Evolutionary conservation across 129 eudicot species (phyloP).

Genomic region (Oenanthe sinensis): DNA sequence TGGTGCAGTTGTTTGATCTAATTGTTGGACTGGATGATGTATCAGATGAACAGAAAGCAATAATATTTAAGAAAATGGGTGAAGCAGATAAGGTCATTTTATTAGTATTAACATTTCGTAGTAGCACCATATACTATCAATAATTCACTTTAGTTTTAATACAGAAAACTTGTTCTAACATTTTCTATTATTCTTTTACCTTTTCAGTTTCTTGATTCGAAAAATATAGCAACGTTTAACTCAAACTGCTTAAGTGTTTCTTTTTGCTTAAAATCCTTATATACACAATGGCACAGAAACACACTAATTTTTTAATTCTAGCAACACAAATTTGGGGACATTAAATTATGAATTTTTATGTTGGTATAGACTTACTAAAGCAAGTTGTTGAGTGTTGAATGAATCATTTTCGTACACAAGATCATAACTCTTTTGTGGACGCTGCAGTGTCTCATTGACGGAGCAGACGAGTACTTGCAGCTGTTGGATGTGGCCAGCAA

Average conservation of each 20-base stretch:
- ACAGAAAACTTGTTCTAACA: background rate
- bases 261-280: background rate
- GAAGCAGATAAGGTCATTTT: slow-evolving; percentile 79
- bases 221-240: background rate
- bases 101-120: background rate
- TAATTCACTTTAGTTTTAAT: background rate
- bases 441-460: slow-evolving; percentile 81
- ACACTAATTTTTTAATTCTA: background rate
- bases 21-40: slow-evolving; percentile 60
- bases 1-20: slow-evolving; percentile 64
- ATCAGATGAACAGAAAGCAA: slow-evolving; percentile 92
- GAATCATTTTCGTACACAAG: background rate
- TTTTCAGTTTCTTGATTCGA: background rate
- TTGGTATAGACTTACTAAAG: background rate
- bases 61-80: slow-evolving; percentile 72
- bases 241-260: background rate
- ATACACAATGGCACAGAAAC: background rate
- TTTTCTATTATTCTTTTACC: background rate
- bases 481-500: slow-evolving; percentile 73
- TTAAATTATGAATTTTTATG: background rate
- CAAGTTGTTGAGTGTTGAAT: background rate
- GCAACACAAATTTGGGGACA: background rate
- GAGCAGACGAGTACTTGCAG: slow-evolving; percentile 97
- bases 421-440: slow-evolving; percentile 15
- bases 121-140: background rate